Percentiles rank a stretch among this genome's conserved stretches.
Conservation (phyloP, 2,329 filamentous ascomycete species). For the Monilinia fructicola region DNA sequence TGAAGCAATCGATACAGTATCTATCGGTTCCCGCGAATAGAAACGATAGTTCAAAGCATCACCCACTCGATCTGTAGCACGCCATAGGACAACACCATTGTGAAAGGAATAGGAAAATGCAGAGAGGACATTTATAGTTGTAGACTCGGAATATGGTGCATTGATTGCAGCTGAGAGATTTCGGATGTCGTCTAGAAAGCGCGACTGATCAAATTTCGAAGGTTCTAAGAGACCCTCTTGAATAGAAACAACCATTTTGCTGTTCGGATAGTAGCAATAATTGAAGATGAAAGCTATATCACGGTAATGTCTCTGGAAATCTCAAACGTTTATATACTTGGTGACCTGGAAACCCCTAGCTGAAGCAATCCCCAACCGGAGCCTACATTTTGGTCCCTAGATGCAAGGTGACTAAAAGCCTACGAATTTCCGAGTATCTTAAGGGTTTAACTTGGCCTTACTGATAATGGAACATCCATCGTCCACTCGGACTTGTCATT, state of each 20-base stretch:
- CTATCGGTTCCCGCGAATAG: constrained; percentile 11
- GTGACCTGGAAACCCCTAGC: neutral
- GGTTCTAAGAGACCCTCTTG: neutral
- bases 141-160: constrained; percentile 6
- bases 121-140: neutral
- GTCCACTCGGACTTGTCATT: neutral
- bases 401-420: neutral
- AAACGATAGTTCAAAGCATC: constrained; percentile 22
- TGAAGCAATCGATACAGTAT: constrained; percentile 15
- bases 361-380: too few species aligned
- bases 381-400: neutral
- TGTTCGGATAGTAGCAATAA: neutral
- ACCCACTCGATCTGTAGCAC: constrained; percentile 8
- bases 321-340: neutral
- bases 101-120: constrained; percentile 4
- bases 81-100: constrained; percentile 14
- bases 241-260: neutral
- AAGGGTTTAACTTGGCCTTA: too few species aligned
- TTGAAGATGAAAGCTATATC: neutral
- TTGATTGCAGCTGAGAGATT: constrained; percentile 9
- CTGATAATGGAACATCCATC: neutral
- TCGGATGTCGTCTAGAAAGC: neutral
- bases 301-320: neutral
- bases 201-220: constrained; percentile 4
- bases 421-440: too few species aligned